Conservation (phyloP, 768 basidiomycete species). For the Suillus subalutaceus region DNA sequence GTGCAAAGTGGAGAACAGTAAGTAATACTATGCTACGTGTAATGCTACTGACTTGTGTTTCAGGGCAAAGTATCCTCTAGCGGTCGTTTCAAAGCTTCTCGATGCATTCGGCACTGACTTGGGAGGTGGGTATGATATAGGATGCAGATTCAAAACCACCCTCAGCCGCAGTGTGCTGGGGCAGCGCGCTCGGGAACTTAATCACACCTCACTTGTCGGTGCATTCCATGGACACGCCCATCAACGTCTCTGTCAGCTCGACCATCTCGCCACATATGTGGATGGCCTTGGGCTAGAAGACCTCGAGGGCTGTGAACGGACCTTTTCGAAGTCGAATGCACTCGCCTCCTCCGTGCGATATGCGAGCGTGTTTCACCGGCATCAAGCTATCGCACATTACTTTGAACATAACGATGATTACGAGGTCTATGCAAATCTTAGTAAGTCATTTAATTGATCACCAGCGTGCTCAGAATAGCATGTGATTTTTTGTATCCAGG, state of each 20-base stretch:
- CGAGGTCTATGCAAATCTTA: constrained; percentile 8
- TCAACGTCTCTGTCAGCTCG: constrained; percentile 23
- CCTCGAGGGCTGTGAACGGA: constrained; percentile 23
- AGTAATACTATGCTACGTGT: too few relatives aligned
- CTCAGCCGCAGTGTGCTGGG: constrained; percentile 10
- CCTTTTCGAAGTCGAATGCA: constrained; percentile 22
- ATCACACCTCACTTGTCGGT: constrained; percentile 16
- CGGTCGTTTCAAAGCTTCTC: constrained; percentile 15
- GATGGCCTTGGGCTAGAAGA: constrained; percentile 24
- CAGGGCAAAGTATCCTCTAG: constrained; percentile 28
- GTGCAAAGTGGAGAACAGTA: too few relatives aligned
- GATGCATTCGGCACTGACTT: constrained; percentile 13
- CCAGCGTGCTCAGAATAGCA: too few relatives aligned
- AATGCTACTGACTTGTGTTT: neutral
- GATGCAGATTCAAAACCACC: constrained; percentile 22
- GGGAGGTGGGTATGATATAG: constrained; percentile 25
- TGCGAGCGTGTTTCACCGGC: constrained; percentile 23
- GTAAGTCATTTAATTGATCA: neutral
- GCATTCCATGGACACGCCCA: constrained; percentile 31
- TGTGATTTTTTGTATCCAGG: too few relatives aligned
- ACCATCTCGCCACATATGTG: constrained; percentile 19
- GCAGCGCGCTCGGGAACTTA: neutral
- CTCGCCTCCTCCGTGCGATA: constrained; percentile 17
- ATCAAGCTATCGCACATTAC: constrained; percentile 11
- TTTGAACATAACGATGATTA: neutral